Evolutionary conservation across 1,284 basidiomycete species (phyloP), one percentile per base, ranked within the genome.

Genomic region (Rhodotorula sp.): DNA sequence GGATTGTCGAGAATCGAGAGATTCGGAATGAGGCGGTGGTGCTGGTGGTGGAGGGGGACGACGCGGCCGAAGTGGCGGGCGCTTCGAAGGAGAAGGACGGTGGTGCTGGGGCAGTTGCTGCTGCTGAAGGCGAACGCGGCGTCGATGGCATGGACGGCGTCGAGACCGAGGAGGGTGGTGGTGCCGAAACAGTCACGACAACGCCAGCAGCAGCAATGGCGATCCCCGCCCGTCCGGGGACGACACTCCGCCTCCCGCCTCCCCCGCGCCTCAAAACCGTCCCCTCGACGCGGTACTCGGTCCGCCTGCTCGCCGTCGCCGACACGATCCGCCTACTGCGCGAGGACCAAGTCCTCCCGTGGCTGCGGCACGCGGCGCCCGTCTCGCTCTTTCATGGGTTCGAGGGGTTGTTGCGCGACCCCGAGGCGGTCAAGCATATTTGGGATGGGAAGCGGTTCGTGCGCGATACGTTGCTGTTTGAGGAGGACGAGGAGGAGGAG

Each of bases 1-100:
- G 85, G 3, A 77, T 91, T 26, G 84, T 91, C 16, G 84, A 55
- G 26, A 23, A 61, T 34, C 60, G 71, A 1, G 57, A 45, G 14
- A 34, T 66, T 15, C 28, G 12, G 15, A 52, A 31, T 34, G 34
- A 61, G 43, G 61, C 61, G 10, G 7, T 18, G 4, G 52, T 54
- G 14, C 10, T 62, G 31, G 55, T 45, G 14, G 50, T 16, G 14
- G 15, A 16, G 7, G 52, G 26, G 19, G 31, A 34, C 65, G 57
- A 28, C 56, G 26, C 34, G 21, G 43, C 14, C 45, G 23, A 45
- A 3, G 15, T 3, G 23, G 12, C 5, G 8, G 14, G 15, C 28
- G 28, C 28, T 3, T 28, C 28, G 34, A 34, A 34, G 34, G 34
- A 34, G 34, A 34, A 34, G 34, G 34, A 34, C n/a, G n/a, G n/a